Base-by-base conservation (phyloP, 2,329 filamentous ascomycete species). In the Trichophyton benhamiae region DNA sequence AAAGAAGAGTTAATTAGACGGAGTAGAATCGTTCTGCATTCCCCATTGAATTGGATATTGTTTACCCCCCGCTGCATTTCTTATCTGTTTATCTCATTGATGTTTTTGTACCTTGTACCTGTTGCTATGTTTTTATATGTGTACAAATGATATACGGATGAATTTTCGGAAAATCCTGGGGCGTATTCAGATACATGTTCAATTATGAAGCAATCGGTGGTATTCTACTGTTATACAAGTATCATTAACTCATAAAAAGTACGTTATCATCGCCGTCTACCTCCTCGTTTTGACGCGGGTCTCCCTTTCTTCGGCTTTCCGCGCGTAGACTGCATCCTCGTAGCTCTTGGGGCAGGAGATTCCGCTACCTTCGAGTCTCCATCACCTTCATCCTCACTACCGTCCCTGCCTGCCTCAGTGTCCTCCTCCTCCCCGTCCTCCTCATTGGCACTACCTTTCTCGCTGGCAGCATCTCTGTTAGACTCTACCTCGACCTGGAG, bases 381-480 rank as follows among this genome's bases (percentile, higher is more conserved):
- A 17, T 72, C 73, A 17, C 75, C 74, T 1, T 74, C 75, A 4
- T 61, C 70, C 38, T 75, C 74, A 38, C 71, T 74, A 8, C 72
- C 70, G 4, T 72, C 71, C 22, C 72, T 72, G 3, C 65, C 72
- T 1, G 53, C 70, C 52, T 76, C 75, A 13, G 66, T 71, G 49
- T 74, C 74, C 33, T 74, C 74, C 7, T 75, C 75, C 57, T 75
- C 74, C 9, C 72, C 72, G 15, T 75, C 73, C 3, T 69, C 73
- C 27, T 74, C 75, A 11, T 73, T 74, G 2, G 66, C 70, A 25
- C 65, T 69, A 1, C 68, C 66, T 63, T 68, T 72, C 59, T 67
- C 68, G 59, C 61, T 66, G 20, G 61, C 64, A 64, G 53, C 36
- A 13, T 72, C 65, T 60, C 67, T 69, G 42, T 69, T 67, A 15